Evolutionary conservation across 2,329 filamentous ascomycete species (phyloP), one percentile per base, ranked within the genome.

Genomic region (Mycocentrospora acerina): DNA sequence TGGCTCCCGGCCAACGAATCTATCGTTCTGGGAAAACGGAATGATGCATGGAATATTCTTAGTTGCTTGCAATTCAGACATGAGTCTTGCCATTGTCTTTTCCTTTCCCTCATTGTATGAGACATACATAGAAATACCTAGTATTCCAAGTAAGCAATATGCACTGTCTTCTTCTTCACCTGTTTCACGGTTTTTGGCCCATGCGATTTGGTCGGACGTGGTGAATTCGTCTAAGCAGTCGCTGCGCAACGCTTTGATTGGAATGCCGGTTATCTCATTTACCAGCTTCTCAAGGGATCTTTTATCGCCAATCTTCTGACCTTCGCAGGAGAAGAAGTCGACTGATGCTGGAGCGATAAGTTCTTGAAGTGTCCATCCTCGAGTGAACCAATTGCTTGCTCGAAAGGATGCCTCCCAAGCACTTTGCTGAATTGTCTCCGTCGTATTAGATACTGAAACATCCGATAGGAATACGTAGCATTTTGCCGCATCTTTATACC

Each of bases 141-240:
- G 41, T 29, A 62, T 30, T 35, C 59, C 46, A 30, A 58, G 48
- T n/a, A 59, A 36, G 33, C 39, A 58, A 40, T 58, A 59, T 25
- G 49, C 46, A 15, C 22, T 48, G 26, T 62, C 55, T 53, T 61
- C 56, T 32, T 47, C 44, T 31, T 50, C 39, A 6, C 38, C 56
- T 11, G 55, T 62, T 35, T 25, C 26, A 36, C 59, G 52, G n/a
- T 31, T 35, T 27, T 43, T 26, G 4, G 37, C 52, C 56, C 53
- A 64, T 14, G 19, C 7, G 22, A 22, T 46, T 37, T 51, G 41
- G 35, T 57, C 32, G 51, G 38, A 27, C 37, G 16, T 47, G n/a
- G 16, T 54, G 29, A 59, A 59, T 13, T 44, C 12, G 18, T 49
- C 37, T 16, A 60, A 32, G 12, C 44, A 27, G 34, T 29, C 32